phyloP scores from a whole-genome alignment of 331 rosid species.

The Spiraea crenata region DNA sequence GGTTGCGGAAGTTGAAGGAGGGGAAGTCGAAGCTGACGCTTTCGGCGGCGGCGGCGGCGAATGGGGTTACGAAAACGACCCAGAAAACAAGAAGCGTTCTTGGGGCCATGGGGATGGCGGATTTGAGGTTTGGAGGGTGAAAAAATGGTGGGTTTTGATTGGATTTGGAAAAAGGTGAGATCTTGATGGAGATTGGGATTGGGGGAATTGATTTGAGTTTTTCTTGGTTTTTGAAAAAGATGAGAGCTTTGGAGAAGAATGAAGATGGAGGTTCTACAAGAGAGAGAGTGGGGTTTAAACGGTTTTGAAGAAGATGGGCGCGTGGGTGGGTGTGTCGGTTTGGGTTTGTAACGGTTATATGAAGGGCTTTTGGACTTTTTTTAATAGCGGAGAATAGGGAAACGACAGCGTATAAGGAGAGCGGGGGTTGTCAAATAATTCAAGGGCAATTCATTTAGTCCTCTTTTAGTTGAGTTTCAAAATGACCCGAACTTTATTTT shows the following conservation, averaged over 20 bases:
- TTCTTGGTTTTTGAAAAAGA: constrained; percentile 8
- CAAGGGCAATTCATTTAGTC: no score
- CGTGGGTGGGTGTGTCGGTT: constrained; percentile 15
- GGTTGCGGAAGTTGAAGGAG: constrained; percentile 68
- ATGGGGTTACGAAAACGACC: background rate
- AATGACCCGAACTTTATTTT: no score
- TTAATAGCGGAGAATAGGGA: background rate
- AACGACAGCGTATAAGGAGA: background rate
- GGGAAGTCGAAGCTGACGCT: constrained; percentile 42
- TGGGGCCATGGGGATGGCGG: constrained; percentile 30
- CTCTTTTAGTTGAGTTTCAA: no score
- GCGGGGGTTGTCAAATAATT: background rate
- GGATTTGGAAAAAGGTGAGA: constrained; percentile 9
- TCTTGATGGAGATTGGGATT: constrained; percentile 1
- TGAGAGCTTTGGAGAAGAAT: background rate
- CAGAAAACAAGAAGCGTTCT: constrained; percentile 40
- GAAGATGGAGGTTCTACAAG: background rate
- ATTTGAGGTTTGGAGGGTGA: background rate
- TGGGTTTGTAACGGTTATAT: background rate
- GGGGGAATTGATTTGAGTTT: constrained; percentile 11
- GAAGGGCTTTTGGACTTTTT: background rate
- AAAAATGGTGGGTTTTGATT: constrained; percentile 10
- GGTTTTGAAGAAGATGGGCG: constrained; percentile 31
- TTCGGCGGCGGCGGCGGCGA: constrained; percentile 12
- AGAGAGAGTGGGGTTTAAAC: constrained; percentile 33